Evolutionary conservation across 192 early-diverging fungal species (phyloP).

Genomic region (Phycomyces blakesleeanus): DNA sequence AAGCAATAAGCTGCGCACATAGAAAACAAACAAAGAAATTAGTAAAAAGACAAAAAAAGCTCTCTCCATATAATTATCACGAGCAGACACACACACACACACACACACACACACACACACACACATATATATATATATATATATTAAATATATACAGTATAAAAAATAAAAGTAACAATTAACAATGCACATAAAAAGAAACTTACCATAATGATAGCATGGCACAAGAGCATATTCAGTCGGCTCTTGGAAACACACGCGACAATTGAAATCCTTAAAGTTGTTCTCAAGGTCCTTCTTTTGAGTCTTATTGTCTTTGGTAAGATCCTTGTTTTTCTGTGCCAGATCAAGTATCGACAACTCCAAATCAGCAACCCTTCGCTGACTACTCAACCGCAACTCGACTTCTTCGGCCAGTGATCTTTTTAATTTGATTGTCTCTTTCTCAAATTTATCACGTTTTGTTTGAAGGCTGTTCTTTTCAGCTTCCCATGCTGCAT

Average conservation of each 20-base stretch:
- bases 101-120: no score
- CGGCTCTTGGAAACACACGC: conserved; percentile 31
- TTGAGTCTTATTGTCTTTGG: neutral
- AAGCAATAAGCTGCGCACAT: conserved; percentile 32
- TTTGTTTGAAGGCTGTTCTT: no score
- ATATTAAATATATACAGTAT: neutral
- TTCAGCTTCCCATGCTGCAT: no score
- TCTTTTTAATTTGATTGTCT: no score
- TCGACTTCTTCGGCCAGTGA: neutral
- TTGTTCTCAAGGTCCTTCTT: neutral
- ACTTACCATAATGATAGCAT: conserved; percentile 27
- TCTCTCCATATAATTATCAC: no score
- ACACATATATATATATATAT: no score
- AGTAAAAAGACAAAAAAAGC: no score
- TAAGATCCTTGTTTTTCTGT: neutral
- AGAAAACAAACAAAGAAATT: neutral
- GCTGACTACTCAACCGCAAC: neutral
- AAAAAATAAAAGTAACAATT: neutral
- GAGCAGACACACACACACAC: no score
- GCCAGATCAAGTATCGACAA: neutral
- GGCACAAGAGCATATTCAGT: conserved; percentile 31
- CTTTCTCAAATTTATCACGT: no score
- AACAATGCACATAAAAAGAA: neutral
- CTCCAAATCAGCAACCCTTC: neutral
- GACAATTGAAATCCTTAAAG: conserved; percentile 24